phyloP scores from a whole-genome alignment of 202 grass and related monocot genomes.

The Dendrocalamus latiflorus region DNA sequence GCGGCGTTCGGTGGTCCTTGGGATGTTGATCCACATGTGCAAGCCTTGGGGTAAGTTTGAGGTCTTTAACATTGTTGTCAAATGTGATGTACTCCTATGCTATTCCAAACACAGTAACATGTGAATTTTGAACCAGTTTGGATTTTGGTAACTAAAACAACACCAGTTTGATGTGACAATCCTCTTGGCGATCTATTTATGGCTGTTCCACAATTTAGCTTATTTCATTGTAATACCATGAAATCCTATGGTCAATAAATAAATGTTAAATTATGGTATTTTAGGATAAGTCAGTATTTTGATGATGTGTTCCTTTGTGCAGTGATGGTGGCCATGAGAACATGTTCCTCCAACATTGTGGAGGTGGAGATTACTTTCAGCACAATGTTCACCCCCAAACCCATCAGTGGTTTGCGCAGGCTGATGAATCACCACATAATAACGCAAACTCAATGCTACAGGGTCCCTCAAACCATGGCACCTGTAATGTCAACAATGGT shows the following conservation, averaged over 20 bases:
- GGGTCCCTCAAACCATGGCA: background rate
- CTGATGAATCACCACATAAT: background rate
- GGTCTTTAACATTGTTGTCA: background rate
- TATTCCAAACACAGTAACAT: background rate
- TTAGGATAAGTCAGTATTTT: background rate
- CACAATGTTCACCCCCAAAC: background rate
- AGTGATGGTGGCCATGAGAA: background rate
- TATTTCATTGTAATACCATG: background rate
- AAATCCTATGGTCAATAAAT: background rate
- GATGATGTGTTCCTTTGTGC: background rate
- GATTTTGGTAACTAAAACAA: background rate
- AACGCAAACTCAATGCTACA: background rate
- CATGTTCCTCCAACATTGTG: background rate
- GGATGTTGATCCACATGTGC: background rate
- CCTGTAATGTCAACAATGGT: background rate
- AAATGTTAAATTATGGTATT: background rate
- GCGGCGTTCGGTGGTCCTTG: background rate
- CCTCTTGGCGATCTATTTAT: background rate
- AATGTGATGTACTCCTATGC: background rate
- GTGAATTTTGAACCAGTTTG: background rate
- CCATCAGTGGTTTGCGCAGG: background rate
- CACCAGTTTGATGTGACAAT: background rate
- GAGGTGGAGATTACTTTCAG: background rate
- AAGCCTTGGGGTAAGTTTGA: constrained; percentile 6
- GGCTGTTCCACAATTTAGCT: background rate